Base-by-base conservation (phyloP, 2,329 filamentous ascomycete genomes). In the Plenodomus tracheiphilus region DNA sequence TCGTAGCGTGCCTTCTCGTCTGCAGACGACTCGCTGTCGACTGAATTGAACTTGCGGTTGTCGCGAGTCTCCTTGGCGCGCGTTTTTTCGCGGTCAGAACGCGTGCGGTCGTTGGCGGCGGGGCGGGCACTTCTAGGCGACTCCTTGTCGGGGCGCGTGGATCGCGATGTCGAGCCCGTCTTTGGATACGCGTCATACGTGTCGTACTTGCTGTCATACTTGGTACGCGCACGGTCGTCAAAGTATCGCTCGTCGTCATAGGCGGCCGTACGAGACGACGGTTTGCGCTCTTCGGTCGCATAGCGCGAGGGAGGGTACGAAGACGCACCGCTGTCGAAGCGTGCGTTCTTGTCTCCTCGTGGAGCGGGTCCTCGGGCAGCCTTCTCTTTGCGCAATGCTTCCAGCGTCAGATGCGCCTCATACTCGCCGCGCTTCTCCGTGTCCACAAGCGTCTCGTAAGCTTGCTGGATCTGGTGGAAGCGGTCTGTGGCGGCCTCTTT, bases 381-480 rank as follows among this genome's bases (percentile, higher is more conserved):
- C 51, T 77, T 73, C 58, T 85, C 79, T 54, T 74, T 84, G 67
- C 81, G 81, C 63, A 90, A 74, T 68, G 86, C 83, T 42, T 82
- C 83, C 54, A 92, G 72, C 62, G 80, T 84, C 53, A 87, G 79
- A 67, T 86, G 82, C 43, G 91, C 85, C 73, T 97, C 91, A 72
- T 97, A 96, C 59, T 85, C 85, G 49, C 78, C 74, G 51, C 90
- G 81, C 68, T 86, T 84, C 6, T 77, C 79, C 21, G 93, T 88
- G 68, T 97, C 87, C 65, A 85, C 89, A 52, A 99, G 83, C 22
- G 94, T 79, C 74, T 97, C 94, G 74, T 96, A 99, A 42, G 94
- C 92, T 63, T 92, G 85, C 72, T 97, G 92, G 28, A 97, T 89
- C 69, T 85, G 86, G 74, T 97, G 91, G 66, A 97, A 99, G 73